A percentile compares a stretch with the other conserved stretches of the same genome.
Conservation (phyloP, 208 protist species). For the Naegleria gruberi region DNA sequence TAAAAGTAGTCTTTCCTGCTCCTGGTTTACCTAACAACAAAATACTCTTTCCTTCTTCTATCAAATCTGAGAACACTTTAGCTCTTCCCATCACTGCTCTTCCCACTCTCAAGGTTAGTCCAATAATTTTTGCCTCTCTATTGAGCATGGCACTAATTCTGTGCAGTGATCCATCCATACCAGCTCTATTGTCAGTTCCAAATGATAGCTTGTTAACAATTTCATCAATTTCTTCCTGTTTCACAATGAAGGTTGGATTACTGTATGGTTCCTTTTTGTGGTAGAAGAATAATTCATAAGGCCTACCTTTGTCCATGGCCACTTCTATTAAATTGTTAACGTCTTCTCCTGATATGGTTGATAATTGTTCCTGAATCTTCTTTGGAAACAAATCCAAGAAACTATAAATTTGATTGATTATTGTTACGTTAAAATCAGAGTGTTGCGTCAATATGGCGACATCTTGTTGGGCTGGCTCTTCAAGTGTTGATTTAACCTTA, state of each 20-base stretch:
- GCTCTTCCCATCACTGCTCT: constrained; percentile 61
- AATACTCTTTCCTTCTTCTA: constrained; percentile 29
- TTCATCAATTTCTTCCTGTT: neutral
- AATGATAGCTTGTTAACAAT: neutral
- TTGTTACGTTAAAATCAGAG: too few relatives aligned
- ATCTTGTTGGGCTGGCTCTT: too few relatives aligned
- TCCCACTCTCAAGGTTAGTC: constrained; percentile 70
- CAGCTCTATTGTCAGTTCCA: neutral
- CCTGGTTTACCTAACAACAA: constrained; percentile 77
- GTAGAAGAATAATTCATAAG: neutral
- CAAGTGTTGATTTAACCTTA: too few relatives aligned
- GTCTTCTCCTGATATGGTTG: too few relatives aligned
- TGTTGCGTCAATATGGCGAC: too few relatives aligned
- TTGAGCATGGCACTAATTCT: constrained; percentile 59
- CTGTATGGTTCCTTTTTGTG: neutral
- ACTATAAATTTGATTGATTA: too few relatives aligned
- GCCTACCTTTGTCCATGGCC: neutral
- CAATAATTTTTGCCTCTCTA: constrained; percentile 61
- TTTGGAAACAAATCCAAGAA: too few relatives aligned
- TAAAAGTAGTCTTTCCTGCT: constrained; percentile 80
- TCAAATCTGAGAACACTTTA: neutral
- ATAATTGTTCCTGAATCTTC: too few relatives aligned
- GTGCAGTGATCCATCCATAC: constrained; percentile 61
- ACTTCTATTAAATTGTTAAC: neutral
- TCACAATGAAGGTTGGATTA: neutral